These are phyloP conservation scores for Lipomyces kockii DNA, from an alignment of 805 yeast species.

Conservation along the genomic window DNA sequence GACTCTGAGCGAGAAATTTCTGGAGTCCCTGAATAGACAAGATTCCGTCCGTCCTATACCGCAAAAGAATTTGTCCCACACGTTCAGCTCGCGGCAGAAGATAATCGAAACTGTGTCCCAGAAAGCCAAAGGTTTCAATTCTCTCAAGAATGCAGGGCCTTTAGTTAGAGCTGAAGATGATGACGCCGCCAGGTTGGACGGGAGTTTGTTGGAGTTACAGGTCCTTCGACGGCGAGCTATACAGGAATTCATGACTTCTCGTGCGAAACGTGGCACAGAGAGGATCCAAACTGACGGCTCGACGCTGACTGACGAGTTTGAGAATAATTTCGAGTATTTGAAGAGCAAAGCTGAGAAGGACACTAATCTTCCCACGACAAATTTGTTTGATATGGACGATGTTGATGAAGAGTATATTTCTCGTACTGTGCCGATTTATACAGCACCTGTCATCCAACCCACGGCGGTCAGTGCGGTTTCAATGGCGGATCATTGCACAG, in stretches of 20 bases:
- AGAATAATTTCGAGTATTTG: neutral
- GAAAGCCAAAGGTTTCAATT: neutral
- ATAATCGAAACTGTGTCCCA: neutral
- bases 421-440: neutral
- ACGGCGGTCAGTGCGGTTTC: neutral
- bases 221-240: neutral
- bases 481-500: neutral
- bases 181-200: neutral
- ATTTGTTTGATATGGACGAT: neutral
- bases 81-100: neutral
- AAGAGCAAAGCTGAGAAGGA: neutral
- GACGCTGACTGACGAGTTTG: neutral
- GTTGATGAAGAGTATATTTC: neutral
- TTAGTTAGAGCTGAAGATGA: neutral
- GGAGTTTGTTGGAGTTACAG: neutral
- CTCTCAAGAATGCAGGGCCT: neutral
- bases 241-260: neutral
- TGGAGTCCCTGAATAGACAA: neutral
- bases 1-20: neutral
- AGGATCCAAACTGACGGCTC: neutral
- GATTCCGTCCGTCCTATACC: neutral
- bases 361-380: neutral
- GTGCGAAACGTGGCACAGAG: neutral
- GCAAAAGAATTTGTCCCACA: neutral
- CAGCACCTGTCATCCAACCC: neutral